These are phyloP conservation scores for Leccinum longicurvipes DNA, from an alignment of 768 basidiomycete genomes.

Conservation along the genomic window DNA sequence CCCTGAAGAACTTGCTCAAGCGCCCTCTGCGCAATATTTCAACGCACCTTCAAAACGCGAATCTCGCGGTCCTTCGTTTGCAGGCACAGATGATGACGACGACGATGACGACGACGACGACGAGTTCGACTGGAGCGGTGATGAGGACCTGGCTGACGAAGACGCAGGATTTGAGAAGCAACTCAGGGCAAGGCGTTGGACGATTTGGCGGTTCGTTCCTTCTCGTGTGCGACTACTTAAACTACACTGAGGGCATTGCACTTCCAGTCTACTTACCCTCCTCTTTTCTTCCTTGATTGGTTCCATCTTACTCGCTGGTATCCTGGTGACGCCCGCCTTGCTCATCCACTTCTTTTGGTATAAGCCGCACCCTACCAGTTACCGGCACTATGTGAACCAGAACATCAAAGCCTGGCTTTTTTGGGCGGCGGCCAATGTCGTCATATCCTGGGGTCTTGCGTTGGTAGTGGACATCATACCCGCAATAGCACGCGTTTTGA, in stretches of 20 bases:
- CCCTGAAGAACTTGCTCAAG: constrained; percentile 37
- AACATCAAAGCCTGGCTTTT: constrained; percentile 78
- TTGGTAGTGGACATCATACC: constrained; percentile 70
- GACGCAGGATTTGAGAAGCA: constrained; percentile 62
- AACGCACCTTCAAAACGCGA: constrained; percentile 33
- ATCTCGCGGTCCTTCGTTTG: constrained; percentile 42
- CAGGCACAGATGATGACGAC: constrained; percentile 57
- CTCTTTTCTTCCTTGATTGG: constrained; percentile 74
- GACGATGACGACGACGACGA: constrained; percentile 54
- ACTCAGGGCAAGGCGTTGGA: constrained; percentile 45
- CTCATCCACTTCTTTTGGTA: constrained; percentile 72
- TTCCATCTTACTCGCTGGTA: constrained; percentile 58
- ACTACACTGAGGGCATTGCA: neutral
- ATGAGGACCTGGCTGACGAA: constrained; percentile 71
- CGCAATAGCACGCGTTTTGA: constrained; percentile 45
- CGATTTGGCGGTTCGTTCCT: constrained; percentile 48
- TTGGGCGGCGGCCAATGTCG: constrained; percentile 75
- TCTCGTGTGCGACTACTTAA: neutral
- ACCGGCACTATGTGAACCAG: constrained; percentile 57
- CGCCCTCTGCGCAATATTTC: constrained; percentile 20
- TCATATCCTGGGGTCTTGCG: constrained; percentile 78
- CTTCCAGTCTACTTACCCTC: constrained; percentile 51
- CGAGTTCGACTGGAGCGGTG: constrained; percentile 76
- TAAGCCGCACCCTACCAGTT: constrained; percentile 50
- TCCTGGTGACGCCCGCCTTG: constrained; percentile 60